Evolutionary conservation across 176 grass and related monocot genomes (phyloP), one percentile per base, ranked within the genome.

Genomic region (Phragmites australis): DNA sequence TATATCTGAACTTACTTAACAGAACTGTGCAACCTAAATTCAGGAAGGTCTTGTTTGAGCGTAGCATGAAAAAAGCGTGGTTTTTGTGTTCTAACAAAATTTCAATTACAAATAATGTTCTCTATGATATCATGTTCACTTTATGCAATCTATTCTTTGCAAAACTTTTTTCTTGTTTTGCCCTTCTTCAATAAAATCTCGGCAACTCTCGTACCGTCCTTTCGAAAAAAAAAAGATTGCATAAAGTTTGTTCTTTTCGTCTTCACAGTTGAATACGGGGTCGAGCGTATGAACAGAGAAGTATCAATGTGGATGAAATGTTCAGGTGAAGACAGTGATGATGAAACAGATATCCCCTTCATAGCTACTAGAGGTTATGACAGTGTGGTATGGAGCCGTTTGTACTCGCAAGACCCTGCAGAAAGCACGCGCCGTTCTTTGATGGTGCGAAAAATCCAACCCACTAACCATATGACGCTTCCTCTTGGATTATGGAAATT

Each of bases 341-440:
- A 48, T 76, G 55, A 74, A 39, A 70, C 56, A 26, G 60, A 74
- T 67, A 87, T 91, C 44, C 96, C 92, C 47, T 99, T 95, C 66
- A 93, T 99, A 69, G 96, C 92, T 65, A 89, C 90, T 6, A 99
- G 86, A 83, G 96, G 92, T 72, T 94, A 99, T 81, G 86, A 91
- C 63, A 98, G 96, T 31, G 90, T 98, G 59, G 96, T 98, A 31
- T 95, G 96, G 92, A 98, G 65, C 29, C 92, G 90, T 27, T 29
- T 95, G 39, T 98, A 98, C 66, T 98, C 96, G 6, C 82, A 87
- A 74, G 92, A 94, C 44, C 48, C 78, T 65, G 71, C 56, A 6
- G 88, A 87, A 79, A 52, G 68, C 43, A 88, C 86, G 0, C 72
- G 8, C 2, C 88, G 52, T 46, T 75, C 83, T 69, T 79, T 83